phyloP scores from a whole-genome alignment of 352 stramenopile genomes.

The Aphanomyces invadans region DNA sequence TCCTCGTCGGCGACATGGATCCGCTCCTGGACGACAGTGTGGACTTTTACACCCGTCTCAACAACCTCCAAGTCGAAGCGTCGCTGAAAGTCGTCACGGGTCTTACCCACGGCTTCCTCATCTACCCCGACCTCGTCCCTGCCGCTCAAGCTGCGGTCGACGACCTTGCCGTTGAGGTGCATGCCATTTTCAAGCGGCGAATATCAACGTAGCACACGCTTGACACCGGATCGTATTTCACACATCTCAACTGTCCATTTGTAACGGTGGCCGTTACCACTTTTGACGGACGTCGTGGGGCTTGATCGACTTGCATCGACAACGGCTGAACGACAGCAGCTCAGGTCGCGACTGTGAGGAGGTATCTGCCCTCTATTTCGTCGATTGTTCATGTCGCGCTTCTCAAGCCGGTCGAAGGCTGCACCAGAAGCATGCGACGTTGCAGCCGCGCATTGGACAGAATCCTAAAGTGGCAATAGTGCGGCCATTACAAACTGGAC shows the following conservation, averaged over 20 bases:
- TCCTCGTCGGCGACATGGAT: conserved; percentile 81
- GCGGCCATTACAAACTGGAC: too few relatives aligned
- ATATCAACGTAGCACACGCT: not conserved
- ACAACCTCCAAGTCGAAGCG: conserved; percentile 63
- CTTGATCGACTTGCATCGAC: not conserved
- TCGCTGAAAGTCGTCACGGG: conserved; percentile 79
- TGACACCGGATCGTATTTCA: too few relatives aligned
- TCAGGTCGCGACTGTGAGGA: too few relatives aligned
- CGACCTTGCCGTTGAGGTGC: conserved; percentile 48
- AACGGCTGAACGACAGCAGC: too few relatives aligned
- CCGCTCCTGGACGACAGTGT: conserved; percentile 83
- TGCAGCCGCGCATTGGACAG: too few relatives aligned
- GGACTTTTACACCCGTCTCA: conserved; percentile 84
- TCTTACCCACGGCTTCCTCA: conserved; percentile 81
- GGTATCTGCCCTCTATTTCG: too few relatives aligned
- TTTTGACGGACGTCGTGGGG: not conserved
- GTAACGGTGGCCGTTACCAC: not conserved
- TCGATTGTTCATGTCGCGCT: too few relatives aligned
- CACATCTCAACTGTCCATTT: not conserved
- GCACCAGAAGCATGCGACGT: too few relatives aligned
- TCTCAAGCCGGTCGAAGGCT: too few relatives aligned
- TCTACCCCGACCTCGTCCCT: conserved; percentile 75
- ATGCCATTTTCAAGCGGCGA: conserved; percentile 16
- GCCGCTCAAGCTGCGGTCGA: conserved; percentile 74
- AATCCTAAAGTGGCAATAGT: too few relatives aligned